A percentile compares a stretch with the other conserved stretches of the same genome.
Evolutionary conservation across 768 basidiomycete genomes (phyloP).

Genomic region (Kwoniella sp.): DNA sequence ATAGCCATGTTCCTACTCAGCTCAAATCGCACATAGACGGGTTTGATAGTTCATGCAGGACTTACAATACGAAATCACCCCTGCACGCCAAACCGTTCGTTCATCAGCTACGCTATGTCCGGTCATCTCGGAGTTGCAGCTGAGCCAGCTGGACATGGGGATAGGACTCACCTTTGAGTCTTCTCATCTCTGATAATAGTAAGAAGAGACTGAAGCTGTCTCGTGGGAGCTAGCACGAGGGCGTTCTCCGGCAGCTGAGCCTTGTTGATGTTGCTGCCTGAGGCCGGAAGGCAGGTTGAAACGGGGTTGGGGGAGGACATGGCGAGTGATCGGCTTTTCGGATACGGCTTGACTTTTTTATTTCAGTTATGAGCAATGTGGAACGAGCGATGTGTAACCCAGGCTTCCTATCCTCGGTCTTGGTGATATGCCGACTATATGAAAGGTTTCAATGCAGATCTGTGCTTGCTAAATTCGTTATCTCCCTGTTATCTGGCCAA

Average conservation of each 20-base stretch:
- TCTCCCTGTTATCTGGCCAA: no score
- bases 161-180: slow-evolving; percentile 65
- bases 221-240: slow-evolving; percentile 83
- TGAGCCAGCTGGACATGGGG: no score
- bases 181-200: slow-evolving; percentile 90
- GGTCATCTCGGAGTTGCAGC: background rate
- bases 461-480: no score
- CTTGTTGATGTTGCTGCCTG: slow-evolving; percentile 45
- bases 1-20: background rate
- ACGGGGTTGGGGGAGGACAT: slow-evolving; percentile 34
- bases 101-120: slow-evolving; percentile 1
- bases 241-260: slow-evolving; percentile 71
- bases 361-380: no score
- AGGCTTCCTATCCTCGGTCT: no score
- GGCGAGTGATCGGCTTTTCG: background rate
- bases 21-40: background rate
- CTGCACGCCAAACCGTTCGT: slow-evolving; percentile 28
- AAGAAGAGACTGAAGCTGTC: slow-evolving; percentile 91
- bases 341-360: background rate
- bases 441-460: no score
- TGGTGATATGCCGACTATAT: no score
- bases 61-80: slow-evolving; percentile 86
- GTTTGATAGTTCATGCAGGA: background rate
- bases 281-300: slow-evolving; percentile 43
- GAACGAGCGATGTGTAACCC: no score